Percentiles rank a stretch among this genome's conserved stretches.
Evolutionary conservation across 352 stramenopile genomes (phyloP).

Genomic region (Globisporangium iwayamae): DNA sequence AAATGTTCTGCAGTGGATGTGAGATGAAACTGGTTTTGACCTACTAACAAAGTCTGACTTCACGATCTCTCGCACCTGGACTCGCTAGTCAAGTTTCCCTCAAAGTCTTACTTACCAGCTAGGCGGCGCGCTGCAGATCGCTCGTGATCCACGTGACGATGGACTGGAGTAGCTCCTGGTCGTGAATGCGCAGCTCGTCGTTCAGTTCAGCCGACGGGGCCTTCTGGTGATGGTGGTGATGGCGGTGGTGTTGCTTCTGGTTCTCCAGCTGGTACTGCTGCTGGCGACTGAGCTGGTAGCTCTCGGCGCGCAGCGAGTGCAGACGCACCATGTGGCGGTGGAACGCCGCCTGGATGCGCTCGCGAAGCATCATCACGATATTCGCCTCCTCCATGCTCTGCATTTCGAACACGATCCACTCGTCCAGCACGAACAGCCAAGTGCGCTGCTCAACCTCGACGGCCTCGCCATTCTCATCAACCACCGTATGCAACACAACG

Average conservation of each 20-base stretch:
- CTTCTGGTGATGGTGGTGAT: background rate
- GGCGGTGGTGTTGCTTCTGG: slow-evolving; percentile 3
- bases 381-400: slow-evolving; percentile 35
- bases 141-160: slow-evolving; percentile 49
- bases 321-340: slow-evolving; percentile 64
- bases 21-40: background rate
- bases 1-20: background rate
- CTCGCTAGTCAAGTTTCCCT: background rate
- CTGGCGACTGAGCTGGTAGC: slow-evolving; percentile 10
- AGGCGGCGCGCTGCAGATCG: slow-evolving; percentile 29
- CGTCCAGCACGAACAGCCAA: slow-evolving; percentile 63
- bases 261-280: slow-evolving; percentile 12
- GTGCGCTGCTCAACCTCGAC: slow-evolving; percentile 20
- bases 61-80: background rate
- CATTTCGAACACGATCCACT: slow-evolving; percentile 74
- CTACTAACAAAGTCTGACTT: too few species aligned
- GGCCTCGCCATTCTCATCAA: slow-evolving; percentile 23
- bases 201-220: background rate
- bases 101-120: too few species aligned
- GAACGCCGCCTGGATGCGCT: slow-evolving; percentile 59
- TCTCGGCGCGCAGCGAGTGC: slow-evolving; percentile 29
- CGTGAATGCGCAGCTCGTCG: slow-evolving; percentile 34
- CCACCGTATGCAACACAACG: slow-evolving; percentile 21
- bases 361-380: slow-evolving; percentile 44
- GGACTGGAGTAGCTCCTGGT: slow-evolving; percentile 44